A percentile compares a stretch with the other conserved stretches of the same genome.
Evolutionary conservation across 1,139 yeast species (phyloP).

Genomic region (Kurtzmaniella quercitrusa): DNA sequence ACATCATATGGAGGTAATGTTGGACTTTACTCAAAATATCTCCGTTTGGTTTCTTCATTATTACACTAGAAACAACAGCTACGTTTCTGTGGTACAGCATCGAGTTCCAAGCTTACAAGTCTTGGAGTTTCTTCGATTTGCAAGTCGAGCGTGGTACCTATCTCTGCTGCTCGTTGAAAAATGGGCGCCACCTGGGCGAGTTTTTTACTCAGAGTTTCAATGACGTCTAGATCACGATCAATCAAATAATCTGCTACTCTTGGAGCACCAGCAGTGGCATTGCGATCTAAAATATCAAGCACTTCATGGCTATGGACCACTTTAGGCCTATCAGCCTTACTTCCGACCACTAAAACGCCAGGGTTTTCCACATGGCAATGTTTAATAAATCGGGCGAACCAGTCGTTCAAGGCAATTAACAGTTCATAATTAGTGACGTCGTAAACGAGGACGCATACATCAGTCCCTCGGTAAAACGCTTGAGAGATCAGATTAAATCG

Average conservation of each 20-base stretch:
- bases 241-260: conserved; percentile 31
- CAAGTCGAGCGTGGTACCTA: conserved; percentile 1
- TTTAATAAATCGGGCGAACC: conserved; percentile 49
- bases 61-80: conserved; percentile 1
- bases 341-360: conserved; percentile 52
- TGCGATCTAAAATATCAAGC: conserved; percentile 32
- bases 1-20: no score
- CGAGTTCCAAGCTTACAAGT: conserved; percentile 7
- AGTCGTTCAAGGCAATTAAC: conserved; percentile 45
- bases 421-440: conserved; percentile 56
- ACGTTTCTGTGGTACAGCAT: conserved; percentile 3
- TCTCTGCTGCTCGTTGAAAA: conserved; percentile 40
- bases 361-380: conserved; percentile 50
- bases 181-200: conserved; percentile 34
- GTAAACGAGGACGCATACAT: conserved; percentile 53
- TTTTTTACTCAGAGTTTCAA: conserved; percentile 43
- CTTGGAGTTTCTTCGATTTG: not conserved
- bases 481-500: conserved; percentile 56
- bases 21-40: no score
- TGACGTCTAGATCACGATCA: conserved; percentile 40
- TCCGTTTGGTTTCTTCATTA: no score
- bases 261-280: conserved; percentile 10
- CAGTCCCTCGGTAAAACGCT: conserved; percentile 61
- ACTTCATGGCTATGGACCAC: conserved; percentile 42
- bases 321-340: conserved; percentile 46